Base-by-base conservation (phyloP, 2,329 filamentous ascomycete genomes). In the Alternaria brassicae region DNA sequence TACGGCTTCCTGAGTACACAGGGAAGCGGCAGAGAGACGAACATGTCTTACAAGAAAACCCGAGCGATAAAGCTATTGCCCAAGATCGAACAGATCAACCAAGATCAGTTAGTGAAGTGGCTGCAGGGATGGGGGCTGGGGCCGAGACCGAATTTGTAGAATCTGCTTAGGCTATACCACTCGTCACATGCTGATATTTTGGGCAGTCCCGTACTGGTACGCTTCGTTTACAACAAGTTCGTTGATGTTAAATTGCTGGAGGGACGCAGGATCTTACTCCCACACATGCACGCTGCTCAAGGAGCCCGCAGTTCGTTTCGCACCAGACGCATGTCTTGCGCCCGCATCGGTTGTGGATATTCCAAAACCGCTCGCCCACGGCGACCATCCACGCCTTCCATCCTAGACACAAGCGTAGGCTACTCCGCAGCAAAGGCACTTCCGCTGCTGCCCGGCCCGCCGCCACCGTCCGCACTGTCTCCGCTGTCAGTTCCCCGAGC, bases 11-110 rank as follows among this genome's bases (percentile, higher is more conserved):
- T 65, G 25, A 37, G 41, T 37, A 45, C 56, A 10, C 9, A 62
- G 27, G 53, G 53, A 2, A 44, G 57, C 9, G 58, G 62, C 17
- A 61, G 44, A 37, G 62, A 64, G 36, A 36, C 39, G 30, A 52
- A 44, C 4, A 32, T 59, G 25, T 15, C 23, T 19, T 52, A 12
- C n/a, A 41, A 23, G 15, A 44, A 45, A 34, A 34, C 25, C n/a
- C 23, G 53, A 19, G 50, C 39, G 15, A 6, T 42, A 15, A 19
- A 41, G 28, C 27, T 44, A 42, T 53, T 53, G 50, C 39, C 50
- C 32, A 15, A 25, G 5, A 23, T 58, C 4, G 34, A 9, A 7
- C 40, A 30, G 6, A 53, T 63, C 21, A 55, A 13, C 9, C 27
- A 45, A 32, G 48, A 60, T 19, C 10, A 57, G 47, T 39, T 63